Percentiles rank a stretch among this genome's conserved stretches.
These are phyloP conservation scores for Lathyrus sativus DNA, from an alignment of 306 rosid species.

Conservation along the genomic window DNA sequence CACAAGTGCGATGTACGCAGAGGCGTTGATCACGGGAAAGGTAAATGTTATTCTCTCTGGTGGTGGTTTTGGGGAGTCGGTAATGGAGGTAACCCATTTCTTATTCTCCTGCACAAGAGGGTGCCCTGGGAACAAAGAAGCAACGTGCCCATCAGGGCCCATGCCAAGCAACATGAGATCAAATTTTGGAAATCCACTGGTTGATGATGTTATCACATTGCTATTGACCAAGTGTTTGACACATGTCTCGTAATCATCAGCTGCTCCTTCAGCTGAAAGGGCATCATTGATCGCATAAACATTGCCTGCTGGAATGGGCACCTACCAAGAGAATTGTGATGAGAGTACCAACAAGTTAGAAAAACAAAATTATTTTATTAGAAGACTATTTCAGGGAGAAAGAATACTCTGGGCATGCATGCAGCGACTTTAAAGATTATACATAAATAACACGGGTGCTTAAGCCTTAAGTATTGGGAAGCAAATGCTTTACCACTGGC, in stretches of 20 bases:
- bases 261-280: conserved; percentile 86
- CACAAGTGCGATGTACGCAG: conserved; percentile 69
- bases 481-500: background rate
- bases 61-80: conserved; percentile 94
- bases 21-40: conserved; percentile 81
- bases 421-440: conserved; percentile 25
- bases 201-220: conserved; percentile 47
- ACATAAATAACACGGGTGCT: background rate
- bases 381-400: conserved; percentile 18
- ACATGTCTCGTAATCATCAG: conserved; percentile 84
- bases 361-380: conserved; percentile 21
- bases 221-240: conserved; percentile 59
- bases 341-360: conserved; percentile 18
- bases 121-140: conserved; percentile 95
- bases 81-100: conserved; percentile 81
- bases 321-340: conserved; percentile 47
- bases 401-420: background rate
- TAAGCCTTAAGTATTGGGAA: background rate
- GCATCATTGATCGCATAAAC: conserved; percentile 81
- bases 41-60: conserved; percentile 89
- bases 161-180: conserved; percentile 93
- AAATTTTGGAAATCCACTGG: conserved; percentile 78
- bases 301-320: conserved; percentile 63
- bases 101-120: conserved; percentile 70
- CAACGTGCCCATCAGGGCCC: conserved; percentile 99